A percentile compares a stretch with the other conserved stretches of the same genome.
phyloP scores from a whole-genome alignment of 768 basidiomycete species.

The Lyophyllum semitale region DNA sequence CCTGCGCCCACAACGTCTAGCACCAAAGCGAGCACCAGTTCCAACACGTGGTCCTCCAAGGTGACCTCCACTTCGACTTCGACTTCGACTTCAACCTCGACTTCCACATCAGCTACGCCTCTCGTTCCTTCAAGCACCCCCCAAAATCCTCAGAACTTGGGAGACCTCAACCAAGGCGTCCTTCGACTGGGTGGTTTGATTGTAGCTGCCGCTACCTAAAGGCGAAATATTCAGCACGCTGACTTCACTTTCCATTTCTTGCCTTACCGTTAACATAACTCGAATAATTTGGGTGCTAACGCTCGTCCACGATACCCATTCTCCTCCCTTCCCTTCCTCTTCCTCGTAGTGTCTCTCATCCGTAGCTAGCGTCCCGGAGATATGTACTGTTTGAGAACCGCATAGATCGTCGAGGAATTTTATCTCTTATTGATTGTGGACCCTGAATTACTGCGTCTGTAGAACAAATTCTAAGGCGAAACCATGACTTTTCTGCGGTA shows the following conservation, averaged over 20 bases:
- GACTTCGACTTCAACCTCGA: not conserved
- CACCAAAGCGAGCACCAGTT: constrained; percentile 4
- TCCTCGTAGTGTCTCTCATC: not conserved
- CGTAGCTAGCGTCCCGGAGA: not conserved
- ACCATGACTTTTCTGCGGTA: no score
- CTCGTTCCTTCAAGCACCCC: not conserved
- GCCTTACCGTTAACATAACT: constrained; percentile 5
- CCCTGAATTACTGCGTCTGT: not conserved
- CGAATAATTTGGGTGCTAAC: constrained; percentile 11
- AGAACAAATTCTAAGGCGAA: no score
- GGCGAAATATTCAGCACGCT: constrained; percentile 1
- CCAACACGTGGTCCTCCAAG: not conserved
- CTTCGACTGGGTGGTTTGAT: constrained; percentile 12
- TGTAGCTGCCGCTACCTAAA: constrained; percentile 8
- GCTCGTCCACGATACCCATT: constrained; percentile 11
- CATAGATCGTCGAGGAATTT: constrained; percentile 3
- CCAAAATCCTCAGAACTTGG: constrained; percentile 1
- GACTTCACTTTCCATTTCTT: not conserved
- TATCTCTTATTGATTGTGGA: constrained; percentile 8
- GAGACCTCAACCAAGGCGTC: constrained; percentile 7
- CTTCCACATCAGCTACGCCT: constrained; percentile 4
- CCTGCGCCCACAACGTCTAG: constrained; percentile 15
- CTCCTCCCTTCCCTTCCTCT: not conserved
- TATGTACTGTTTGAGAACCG: not conserved
- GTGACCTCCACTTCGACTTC: constrained; percentile 1